Evolutionary conservation across 1,139 yeast species (phyloP).

Genomic region (Yamadazyma taylorii): DNA sequence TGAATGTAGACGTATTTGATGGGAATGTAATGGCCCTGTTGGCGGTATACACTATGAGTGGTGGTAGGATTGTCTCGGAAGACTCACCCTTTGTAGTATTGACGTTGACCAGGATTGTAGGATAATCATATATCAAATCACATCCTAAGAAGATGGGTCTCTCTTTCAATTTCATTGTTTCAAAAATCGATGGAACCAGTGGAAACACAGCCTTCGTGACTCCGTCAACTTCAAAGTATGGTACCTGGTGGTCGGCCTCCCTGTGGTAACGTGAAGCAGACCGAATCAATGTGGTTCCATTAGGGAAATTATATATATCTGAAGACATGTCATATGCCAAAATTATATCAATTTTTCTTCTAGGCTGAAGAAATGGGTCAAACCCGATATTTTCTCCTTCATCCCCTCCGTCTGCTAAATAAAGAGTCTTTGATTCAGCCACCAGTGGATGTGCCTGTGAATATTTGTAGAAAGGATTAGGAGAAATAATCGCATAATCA

Average conservation of each 20-base stretch:
- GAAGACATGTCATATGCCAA: conserved; percentile 42
- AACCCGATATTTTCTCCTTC: conserved; percentile 47
- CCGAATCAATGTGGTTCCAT: conserved; percentile 31
- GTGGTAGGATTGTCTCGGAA: no score
- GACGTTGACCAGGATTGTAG: conserved; percentile 11
- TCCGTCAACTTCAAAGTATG: conserved; percentile 14
- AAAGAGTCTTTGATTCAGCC: conserved; percentile 22
- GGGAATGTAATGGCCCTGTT: conserved; percentile 41
- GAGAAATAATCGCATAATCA: conserved; percentile 70
- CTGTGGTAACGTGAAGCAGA: conserved; percentile 24
- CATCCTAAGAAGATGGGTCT: conserved; percentile 61
- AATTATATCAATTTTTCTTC: conserved; percentile 34
- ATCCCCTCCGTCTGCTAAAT: conserved; percentile 46
- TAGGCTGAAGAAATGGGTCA: conserved; percentile 32
- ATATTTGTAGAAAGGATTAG: conserved; percentile 68
- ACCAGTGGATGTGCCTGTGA: conserved; percentile 13
- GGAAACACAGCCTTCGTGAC: conserved; percentile 6
- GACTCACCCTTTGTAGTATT: conserved; percentile 3
- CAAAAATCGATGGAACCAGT: conserved; percentile 26
- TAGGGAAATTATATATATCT: conserved; percentile 39
- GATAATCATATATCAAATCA: conserved; percentile 35
- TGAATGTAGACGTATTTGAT: conserved; percentile 63
- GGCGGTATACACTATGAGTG: conserved; percentile 54
- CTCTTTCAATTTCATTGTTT: conserved; percentile 34
- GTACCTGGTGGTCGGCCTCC: conserved; percentile 15